Conservation (phyloP, 768 basidiomycete species). For the Boletus sp. region DNA sequence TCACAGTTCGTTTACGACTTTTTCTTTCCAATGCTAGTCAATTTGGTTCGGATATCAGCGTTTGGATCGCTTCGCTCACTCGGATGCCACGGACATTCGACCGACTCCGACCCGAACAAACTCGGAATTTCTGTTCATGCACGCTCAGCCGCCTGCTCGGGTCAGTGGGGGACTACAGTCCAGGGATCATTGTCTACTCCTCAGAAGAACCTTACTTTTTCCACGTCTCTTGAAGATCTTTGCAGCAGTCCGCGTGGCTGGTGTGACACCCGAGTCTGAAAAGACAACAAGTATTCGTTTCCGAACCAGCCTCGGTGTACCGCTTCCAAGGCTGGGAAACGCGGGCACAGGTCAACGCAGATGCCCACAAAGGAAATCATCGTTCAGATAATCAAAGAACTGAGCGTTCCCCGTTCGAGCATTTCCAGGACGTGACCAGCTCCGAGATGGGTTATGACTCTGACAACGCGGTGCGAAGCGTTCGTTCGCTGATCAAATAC, state of each 20-base stretch:
- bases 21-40: background rate
- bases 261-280: background rate
- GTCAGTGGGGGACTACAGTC: background rate
- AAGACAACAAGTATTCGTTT: background rate
- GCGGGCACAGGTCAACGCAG: background rate
- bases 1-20: background rate
- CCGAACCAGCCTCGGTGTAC: background rate
- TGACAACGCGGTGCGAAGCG: conserved; percentile 5
- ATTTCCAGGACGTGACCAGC: background rate
- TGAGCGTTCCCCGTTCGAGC: background rate
- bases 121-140: background rate
- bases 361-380: conserved; percentile 2
- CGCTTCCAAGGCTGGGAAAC: background rate
- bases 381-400: conserved; percentile 4
- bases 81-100: background rate
- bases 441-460: conserved; percentile 2
- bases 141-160: background rate
- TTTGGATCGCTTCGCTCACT: conserved; percentile 1
- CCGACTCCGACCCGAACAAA: background rate
- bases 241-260: background rate
- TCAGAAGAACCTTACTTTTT: background rate
- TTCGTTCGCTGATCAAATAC: conserved; percentile 8
- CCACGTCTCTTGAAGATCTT: background rate
- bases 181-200: background rate
- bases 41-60: background rate